Conservation (phyloP, 2,329 filamentous ascomycete genomes). For the Venturia aucupariae region DNA sequence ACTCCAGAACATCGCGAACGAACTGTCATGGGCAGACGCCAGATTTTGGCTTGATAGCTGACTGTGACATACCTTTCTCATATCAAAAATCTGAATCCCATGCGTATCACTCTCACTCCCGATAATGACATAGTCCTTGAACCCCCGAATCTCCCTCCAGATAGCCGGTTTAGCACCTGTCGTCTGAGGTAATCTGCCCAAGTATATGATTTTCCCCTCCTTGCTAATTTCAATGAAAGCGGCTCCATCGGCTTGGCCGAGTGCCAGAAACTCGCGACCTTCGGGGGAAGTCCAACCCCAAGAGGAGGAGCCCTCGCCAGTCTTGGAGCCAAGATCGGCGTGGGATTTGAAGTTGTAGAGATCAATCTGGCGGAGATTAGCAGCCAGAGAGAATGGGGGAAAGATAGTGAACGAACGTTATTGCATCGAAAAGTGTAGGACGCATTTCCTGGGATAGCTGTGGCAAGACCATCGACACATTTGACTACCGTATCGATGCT, state of each 20-base stretch:
- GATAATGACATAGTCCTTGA: constrained; percentile 36
- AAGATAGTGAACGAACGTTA: constrained; percentile 20
- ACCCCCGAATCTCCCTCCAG: constrained; percentile 45
- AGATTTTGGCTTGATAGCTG: too few species aligned
- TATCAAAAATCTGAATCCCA: constrained; percentile 55
- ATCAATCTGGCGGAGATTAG: constrained; percentile 33
- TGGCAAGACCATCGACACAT: constrained; percentile 31
- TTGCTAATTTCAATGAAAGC: constrained; percentile 45
- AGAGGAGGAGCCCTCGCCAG: constrained; percentile 36
- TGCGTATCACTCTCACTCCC: constrained; percentile 41
- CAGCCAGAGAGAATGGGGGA: neutral
- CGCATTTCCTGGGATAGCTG: constrained; percentile 26
- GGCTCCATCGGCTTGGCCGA: constrained; percentile 46
- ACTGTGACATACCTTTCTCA: constrained; percentile 35
- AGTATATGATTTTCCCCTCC: constrained; percentile 42
- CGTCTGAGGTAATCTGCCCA: constrained; percentile 44
- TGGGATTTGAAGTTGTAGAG: constrained; percentile 49
- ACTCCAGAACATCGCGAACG: too few species aligned
- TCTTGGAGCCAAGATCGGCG: constrained; percentile 41
- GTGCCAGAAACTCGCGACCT: constrained; percentile 46
- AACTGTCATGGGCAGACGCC: too few species aligned
- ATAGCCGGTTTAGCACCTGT: constrained; percentile 35
- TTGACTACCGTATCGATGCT: constrained; percentile 24
- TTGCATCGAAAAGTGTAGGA: constrained; percentile 31
- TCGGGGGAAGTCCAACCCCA: constrained; percentile 47